These are phyloP conservation scores for Neonectria magnoliae DNA, from an alignment of 2,329 filamentous ascomycete genomes.

Conservation along the genomic window DNA sequence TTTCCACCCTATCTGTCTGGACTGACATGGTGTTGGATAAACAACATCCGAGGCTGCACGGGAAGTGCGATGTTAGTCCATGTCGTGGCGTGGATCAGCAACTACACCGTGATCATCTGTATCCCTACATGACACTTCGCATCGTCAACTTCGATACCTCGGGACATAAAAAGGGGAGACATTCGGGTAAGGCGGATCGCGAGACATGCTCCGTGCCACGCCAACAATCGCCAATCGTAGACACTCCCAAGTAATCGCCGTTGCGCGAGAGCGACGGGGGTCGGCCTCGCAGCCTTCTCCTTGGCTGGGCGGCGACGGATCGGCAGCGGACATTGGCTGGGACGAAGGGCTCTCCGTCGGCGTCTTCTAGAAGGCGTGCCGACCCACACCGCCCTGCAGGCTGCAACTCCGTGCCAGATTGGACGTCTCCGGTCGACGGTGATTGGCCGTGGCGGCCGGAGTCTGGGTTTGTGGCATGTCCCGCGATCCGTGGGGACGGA, in stretches of 20 bases:
- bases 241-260: slow-evolving; percentile 28
- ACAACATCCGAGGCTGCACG: not conserved
- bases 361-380: slow-evolving; percentile 39
- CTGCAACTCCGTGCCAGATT: slow-evolving; percentile 19
- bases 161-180: slow-evolving; percentile 25
- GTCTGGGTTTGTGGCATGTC: slow-evolving; percentile 16
- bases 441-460: slow-evolving; percentile 11
- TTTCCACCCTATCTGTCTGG: not conserved
- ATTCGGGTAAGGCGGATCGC: slow-evolving; percentile 34
- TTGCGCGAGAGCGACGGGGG: slow-evolving; percentile 26
- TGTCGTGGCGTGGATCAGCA: slow-evolving; percentile 1
- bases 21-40: not conserved
- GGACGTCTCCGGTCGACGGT: slow-evolving; percentile 14
- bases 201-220: slow-evolving; percentile 23
- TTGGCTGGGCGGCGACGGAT: slow-evolving; percentile 7
- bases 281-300: slow-evolving; percentile 29
- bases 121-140: not conserved
- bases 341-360: slow-evolving; percentile 3
- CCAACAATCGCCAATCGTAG: slow-evolving; percentile 31
- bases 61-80: not conserved
- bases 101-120: not conserved
- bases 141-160: slow-evolving; percentile 13
- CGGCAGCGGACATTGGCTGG: slow-evolving; percentile 16
- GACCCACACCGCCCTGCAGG: slow-evolving; percentile 22
- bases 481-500: slow-evolving; percentile 23